These are phyloP conservation scores for Naganishia albida DNA, from an alignment of 1,284 basidiomycete species.

Conservation along the genomic window DNA sequence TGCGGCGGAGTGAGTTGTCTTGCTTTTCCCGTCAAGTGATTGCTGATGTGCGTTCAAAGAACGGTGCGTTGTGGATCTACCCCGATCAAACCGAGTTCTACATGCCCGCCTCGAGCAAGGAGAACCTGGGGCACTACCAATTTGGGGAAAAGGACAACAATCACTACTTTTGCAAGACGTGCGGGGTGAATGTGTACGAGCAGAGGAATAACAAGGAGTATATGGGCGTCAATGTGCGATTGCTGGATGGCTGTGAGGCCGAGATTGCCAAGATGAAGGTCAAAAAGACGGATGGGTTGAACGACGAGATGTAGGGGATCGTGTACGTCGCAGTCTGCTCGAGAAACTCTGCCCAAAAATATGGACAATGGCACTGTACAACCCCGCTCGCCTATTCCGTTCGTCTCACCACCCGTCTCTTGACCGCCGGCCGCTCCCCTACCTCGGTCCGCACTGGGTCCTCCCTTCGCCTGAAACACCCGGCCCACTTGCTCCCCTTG, in stretches of 20 bases:
- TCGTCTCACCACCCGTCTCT: slow-evolving; percentile 7
- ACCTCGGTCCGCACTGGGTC: slow-evolving; percentile 35
- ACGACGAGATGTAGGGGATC: slow-evolving; percentile 7
- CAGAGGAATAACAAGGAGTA: slow-evolving; percentile 19
- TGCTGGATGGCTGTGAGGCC: slow-evolving; percentile 29
- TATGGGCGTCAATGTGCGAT: slow-evolving; percentile 33
- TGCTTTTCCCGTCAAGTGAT: neutral
- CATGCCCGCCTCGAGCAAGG: slow-evolving; percentile 23
- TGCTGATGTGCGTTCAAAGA: slow-evolving; percentile 21
- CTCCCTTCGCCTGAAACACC: slow-evolving; percentile 48
- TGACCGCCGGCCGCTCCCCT: neutral
- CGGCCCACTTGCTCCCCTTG: slow-evolving; percentile 73
- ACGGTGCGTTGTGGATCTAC: slow-evolving; percentile 38
- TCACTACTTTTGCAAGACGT: slow-evolving; percentile 35
- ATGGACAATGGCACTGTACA: too few species aligned
- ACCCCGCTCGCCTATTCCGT: too few species aligned
- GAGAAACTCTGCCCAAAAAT: too few species aligned
- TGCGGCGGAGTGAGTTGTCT: slow-evolving; percentile 36
- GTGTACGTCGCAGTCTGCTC: too few species aligned
- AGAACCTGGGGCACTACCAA: slow-evolving; percentile 23
- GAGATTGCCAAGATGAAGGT: slow-evolving; percentile 28
- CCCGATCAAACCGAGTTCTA: slow-evolving; percentile 26
- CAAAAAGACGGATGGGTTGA: slow-evolving; percentile 21
- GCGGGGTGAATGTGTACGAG: slow-evolving; percentile 37
- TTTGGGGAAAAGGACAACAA: slow-evolving; percentile 30